Base-by-base conservation (phyloP, 1,284 basidiomycete species). In the Cystobasidium slooffiae region DNA sequence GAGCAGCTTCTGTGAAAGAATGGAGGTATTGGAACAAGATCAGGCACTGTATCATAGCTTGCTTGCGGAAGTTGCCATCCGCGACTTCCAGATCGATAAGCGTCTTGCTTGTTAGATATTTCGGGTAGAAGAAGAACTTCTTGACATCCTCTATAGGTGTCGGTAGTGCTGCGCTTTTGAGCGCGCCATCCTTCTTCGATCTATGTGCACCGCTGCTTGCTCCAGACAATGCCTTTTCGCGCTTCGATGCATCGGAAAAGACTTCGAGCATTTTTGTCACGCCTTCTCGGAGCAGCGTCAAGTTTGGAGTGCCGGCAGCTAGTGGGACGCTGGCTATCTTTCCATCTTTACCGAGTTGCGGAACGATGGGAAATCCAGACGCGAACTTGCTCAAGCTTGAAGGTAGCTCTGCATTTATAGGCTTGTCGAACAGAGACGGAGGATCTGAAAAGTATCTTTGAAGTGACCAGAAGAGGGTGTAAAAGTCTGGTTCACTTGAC, bases 1-100 rank as follows among this genome's bases (percentile, higher is more conserved):
- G 91, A 7, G 87, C 86, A 0, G 86, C 77, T 75, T 89, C 88
- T 0, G 91, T 92, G 81, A 92, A 93, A 3, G 86, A 88, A 22
- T 91, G 85, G 37, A 96, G 86, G 81, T 94, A 92, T 72, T 90
- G 87, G 59, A 94, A 86, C 6, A 94, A 85, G 66, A 95, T 91
- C 47, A 94, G 85, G 14, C 93, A 85, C 80, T 96, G 93, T 78
- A 94, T 89, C 37, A 96, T 85, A 80, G 94, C 88, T 83, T 96
- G 94, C n/a, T 92, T 89, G 24, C 94, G 90, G 84, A 96, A 96
- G 76, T 90, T 88, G 0, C 90, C 89, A 80, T 95, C 93, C 22
- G 91, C 90, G 74, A 92, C 92, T 86, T 96, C 92, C 66, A 94
- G 88, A 66, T 92, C 92, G 39, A 95, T 85, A 22, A 96, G 84